phyloP scores from a whole-genome alignment of 2,329 filamentous ascomycete genomes.

The Allantophomopsis cytisporea region DNA sequence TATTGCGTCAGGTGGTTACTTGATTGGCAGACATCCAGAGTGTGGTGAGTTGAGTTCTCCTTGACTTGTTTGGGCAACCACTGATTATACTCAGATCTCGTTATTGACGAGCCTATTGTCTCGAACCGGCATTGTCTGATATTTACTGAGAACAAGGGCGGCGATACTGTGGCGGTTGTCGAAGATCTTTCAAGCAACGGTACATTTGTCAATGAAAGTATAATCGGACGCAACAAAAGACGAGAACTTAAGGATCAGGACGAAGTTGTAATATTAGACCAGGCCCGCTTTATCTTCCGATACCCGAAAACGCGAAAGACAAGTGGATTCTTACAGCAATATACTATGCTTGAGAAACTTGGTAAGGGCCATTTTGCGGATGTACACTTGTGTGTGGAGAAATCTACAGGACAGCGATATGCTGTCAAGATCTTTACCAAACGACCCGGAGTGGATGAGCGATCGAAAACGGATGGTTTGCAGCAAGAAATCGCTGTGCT shows the following conservation, averaged over 20 bases:
- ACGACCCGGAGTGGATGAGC: slow-evolving; percentile 67
- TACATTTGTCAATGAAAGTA: slow-evolving; percentile 86
- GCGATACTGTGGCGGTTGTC: slow-evolving; percentile 56
- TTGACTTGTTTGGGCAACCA: not conserved
- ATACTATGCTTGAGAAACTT: slow-evolving; percentile 69
- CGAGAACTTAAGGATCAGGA: slow-evolving; percentile 82
- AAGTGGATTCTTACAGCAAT: slow-evolving; percentile 75
- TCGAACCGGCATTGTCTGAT: slow-evolving; percentile 75
- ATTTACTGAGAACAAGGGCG: slow-evolving; percentile 45
- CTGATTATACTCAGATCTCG: slow-evolving; percentile 39
- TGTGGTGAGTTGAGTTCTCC: slow-evolving; percentile 53
- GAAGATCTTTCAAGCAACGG: slow-evolving; percentile 95
- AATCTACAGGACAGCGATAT: slow-evolving; percentile 65
- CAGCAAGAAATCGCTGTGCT: slow-evolving; percentile 94
- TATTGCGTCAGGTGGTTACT: slow-evolving; percentile 65
- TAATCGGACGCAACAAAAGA: slow-evolving; percentile 84
- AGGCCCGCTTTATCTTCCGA: slow-evolving; percentile 80
- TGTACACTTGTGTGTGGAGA: slow-evolving; percentile 84
- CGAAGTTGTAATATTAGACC: slow-evolving; percentile 75
- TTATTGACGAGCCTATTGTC: slow-evolving; percentile 63
- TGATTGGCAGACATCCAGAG: slow-evolving; percentile 87
- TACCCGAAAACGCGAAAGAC: slow-evolving; percentile 67
- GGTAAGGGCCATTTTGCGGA: slow-evolving; percentile 94
- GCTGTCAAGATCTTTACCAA: slow-evolving; percentile 95
- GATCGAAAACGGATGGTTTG: slow-evolving; percentile 69